Conservation (phyloP, 768 basidiomycete species). For the Pholiota molesta region DNA sequence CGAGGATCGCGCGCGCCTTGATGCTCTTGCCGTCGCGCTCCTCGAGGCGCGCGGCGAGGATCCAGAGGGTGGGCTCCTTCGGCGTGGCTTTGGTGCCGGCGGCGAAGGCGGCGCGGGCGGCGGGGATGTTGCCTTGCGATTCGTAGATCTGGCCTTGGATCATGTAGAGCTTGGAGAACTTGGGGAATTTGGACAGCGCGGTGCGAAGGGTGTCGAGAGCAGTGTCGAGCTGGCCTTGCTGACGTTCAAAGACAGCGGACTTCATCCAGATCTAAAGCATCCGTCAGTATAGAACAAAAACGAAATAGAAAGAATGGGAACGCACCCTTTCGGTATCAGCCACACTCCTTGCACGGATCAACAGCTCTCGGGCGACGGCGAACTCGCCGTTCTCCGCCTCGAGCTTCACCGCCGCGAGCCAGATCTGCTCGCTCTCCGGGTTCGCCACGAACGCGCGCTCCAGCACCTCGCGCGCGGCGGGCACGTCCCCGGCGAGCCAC, state of each 20-base stretch:
- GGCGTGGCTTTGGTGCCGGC: conserved; percentile 87
- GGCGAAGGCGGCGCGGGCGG: conserved; percentile 80
- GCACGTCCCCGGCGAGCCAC: conserved; percentile 88
- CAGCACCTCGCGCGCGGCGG: conserved; percentile 87
- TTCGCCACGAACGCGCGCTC: conserved; percentile 92
- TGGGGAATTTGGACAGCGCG: conserved; percentile 84
- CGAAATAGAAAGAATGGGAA: conserved; percentile 7
- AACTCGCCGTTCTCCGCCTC: conserved; percentile 96
- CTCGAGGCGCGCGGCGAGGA: conserved; percentile 86
- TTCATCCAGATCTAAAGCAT: conserved; percentile 95
- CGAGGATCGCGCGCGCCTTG: conserved; percentile 87
- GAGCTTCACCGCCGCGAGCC: conserved; percentile 96
- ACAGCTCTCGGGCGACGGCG: conserved; percentile 81
- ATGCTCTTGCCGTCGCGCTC: conserved; percentile 92
- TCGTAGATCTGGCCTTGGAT: conserved; percentile 93
- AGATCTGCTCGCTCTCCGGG: conserved; percentile 96
- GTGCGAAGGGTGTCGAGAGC: conserved; percentile 76
- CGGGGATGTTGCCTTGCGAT: conserved; percentile 55
- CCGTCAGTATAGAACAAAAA: conserved; percentile 6
- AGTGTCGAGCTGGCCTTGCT: conserved; percentile 73
- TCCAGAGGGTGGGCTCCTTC: conserved; percentile 85
- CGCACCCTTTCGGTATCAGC: conserved; percentile 90
- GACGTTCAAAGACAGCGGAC: conserved; percentile 91
- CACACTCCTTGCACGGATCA: conserved; percentile 86
- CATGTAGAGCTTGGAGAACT: conserved; percentile 94